Evolutionary conservation across 176 grass and related monocot genomes (phyloP).

Genomic region (Juncus effusus): DNA sequence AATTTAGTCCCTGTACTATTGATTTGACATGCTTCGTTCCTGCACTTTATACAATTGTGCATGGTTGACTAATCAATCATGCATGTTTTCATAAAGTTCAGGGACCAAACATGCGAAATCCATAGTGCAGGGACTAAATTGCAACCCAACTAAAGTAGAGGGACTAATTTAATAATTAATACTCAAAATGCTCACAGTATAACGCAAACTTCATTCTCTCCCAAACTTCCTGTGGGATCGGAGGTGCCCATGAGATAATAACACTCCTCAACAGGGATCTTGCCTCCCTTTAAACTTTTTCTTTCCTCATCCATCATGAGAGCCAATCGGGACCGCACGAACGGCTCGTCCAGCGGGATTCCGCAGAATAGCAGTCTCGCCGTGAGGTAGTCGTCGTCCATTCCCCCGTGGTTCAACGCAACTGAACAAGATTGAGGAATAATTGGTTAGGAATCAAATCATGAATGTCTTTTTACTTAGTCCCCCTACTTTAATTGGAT

Average conservation of each 20-base stretch:
- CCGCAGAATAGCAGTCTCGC: slow-evolving; percentile 35
- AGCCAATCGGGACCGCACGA: slow-evolving; percentile 25
- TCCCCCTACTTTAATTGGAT: no score
- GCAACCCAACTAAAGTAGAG: no score
- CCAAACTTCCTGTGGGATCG: slow-evolving; percentile 31
- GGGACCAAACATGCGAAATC: no score
- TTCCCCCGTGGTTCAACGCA: slow-evolving; percentile 31
- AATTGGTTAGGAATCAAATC: neutral
- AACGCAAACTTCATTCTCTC: slow-evolving; percentile 40
- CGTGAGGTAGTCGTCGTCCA: slow-evolving; percentile 33
- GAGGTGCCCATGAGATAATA: slow-evolving; percentile 44
- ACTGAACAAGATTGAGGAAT: slow-evolving; percentile 12
- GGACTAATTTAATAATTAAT: neutral
- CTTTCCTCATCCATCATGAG: slow-evolving; percentile 33
- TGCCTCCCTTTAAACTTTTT: slow-evolving; percentile 35
- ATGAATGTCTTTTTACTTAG: no score
- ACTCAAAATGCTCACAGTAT: slow-evolving; percentile 34
- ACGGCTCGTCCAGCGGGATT: slow-evolving; percentile 39
- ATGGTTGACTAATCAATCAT: no score
- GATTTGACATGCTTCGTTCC: no score
- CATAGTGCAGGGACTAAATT: no score
- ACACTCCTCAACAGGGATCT: slow-evolving; percentile 31
- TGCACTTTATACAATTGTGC: no score
- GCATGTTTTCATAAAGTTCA: no score
- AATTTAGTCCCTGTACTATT: no score